Conservation (phyloP, 2,329 filamentous ascomycete species). For the Aspergillus sp. region DNA sequence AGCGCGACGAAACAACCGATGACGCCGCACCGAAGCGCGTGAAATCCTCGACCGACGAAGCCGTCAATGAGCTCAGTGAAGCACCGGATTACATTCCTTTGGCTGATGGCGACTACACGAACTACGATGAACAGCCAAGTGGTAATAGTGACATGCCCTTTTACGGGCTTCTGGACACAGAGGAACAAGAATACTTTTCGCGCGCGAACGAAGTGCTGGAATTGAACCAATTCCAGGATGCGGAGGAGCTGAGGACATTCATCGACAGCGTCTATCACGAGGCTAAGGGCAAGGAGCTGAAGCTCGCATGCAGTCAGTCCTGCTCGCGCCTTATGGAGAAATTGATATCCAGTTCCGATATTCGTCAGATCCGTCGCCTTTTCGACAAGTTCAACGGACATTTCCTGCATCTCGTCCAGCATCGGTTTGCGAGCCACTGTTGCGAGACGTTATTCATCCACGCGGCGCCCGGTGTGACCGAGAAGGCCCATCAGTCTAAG, state of each 20-base stretch:
- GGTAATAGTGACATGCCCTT: conserved; percentile 57
- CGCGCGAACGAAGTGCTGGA: conserved; percentile 84
- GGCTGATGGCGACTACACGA: conserved; percentile 14
- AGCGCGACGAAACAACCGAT: conserved; percentile 27
- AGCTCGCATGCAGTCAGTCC: conserved; percentile 90
- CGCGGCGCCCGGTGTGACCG: conserved; percentile 67
- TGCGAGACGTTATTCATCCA: conserved; percentile 87
- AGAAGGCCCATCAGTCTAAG: conserved; percentile 53
- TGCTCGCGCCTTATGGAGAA: conserved; percentile 91
- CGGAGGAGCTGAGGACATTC: conserved; percentile 64
- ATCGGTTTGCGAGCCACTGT: conserved; percentile 95
- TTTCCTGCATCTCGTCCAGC: conserved; percentile 82
- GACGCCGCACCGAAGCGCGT: conserved; percentile 31
- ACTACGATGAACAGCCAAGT: conserved; percentile 21
- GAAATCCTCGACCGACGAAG: conserved; percentile 23
- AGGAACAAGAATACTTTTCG: conserved; percentile 94
- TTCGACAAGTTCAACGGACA: conserved; percentile 81
- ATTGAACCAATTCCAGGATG: conserved; percentile 71
- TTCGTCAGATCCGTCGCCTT: conserved; percentile 72
- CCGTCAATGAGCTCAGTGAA: conserved; percentile 11
- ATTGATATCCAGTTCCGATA: conserved; percentile 71
- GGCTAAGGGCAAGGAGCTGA: conserved; percentile 85
- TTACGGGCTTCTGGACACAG: conserved; percentile 84
- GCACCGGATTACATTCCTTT: conserved; percentile 33
- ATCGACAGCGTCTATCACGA: conserved; percentile 78